Base-by-base conservation (phyloP, 1,284 basidiomycete genomes). In the Trichosporon sp. region DNA sequence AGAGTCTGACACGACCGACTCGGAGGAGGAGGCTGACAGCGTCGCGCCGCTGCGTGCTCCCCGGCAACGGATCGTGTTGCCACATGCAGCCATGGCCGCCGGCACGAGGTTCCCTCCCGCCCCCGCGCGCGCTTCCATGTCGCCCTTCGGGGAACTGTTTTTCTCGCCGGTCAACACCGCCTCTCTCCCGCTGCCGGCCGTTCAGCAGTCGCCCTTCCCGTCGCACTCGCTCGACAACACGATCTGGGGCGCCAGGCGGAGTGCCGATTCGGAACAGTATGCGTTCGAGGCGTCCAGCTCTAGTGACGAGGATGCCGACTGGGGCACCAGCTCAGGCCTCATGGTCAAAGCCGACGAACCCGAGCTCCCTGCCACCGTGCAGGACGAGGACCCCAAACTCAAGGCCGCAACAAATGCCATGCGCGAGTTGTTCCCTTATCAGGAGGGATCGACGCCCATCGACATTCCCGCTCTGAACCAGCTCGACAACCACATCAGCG, bases 161-260 rank as follows among this genome's bases (percentile, higher is more conserved):
- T 74, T 76, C 66, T 75, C 76, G 12, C 75, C 74, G n/a, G 62
- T 70, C 25, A 62, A 47, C 18, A 58, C 71, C 8, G 65, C 47
- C 3, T 27, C 67, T 13, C 65, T 72, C 23, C 67, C 72, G 25
- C 65, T 74, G 1, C 67, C 73, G 11, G 65, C 68, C 15, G 53
- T 70, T 0, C 74, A 73, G 29, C 66, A 73, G 1, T 78, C 80
- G n/a, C 78, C 78, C 8, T 82, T 80, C 72, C 80, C 80, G 2
- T 77, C 74, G n/a, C 80, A 82, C 67, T 80, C 79, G 6, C 76
- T 82, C 23, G 80, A 82, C 71, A 82, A 82, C 69, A 80, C 80
- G 13, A 77, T 75, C 25, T 82, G 80, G 80, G 75, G 73, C 3
- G 78, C 74, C 5, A 74, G 78, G 2, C 72, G 66, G 32, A 70